Evolutionary conservation across 208 protist species (phyloP), one percentile per base, ranked within the genome.

Genomic region (Crithidia acanthocephali): DNA sequence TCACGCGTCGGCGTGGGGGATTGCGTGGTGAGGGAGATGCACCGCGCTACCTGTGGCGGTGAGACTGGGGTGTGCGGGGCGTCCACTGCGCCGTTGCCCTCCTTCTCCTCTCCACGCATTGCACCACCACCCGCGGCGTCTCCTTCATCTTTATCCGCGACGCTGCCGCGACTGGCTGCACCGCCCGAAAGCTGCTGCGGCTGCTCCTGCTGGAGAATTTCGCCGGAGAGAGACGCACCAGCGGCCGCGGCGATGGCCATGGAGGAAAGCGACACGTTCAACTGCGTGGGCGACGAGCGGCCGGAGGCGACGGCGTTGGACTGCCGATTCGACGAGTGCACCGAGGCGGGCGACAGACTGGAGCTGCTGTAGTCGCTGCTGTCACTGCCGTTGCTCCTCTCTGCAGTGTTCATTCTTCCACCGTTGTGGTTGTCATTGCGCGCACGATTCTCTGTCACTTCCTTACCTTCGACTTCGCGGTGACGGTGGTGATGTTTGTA

Each of bases 291-390:
- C 22, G 62, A 68, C 2, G 62, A 58, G 62, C 62, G n/a, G n/a
- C 62, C 62, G 13, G 62, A 68, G 4, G 47, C 50, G 62, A 68
- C 20, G 18, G 62, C 62, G 35, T 68, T 68, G 15, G 33, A 56
- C 35, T 25, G 30, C 22, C 48, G 62, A n/a, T 56, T 48, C 2
- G 62, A 68, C 15, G 62, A 68, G 33, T 58, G 62, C 50, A 42
- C 62, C n/a, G 62, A 68, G 23, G 47, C 62, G 10, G 62, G 48
- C 13, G 62, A 68, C 4, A 68, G 62, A 13, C 44, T 58, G 28
- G 62, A 68, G 48, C 18, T 48, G 15, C 44, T 30, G 48, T 42
- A 20, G 15, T 63, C 57, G 35, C n/a, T 20, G 9, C 22, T 20
- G 50, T 6, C 45, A 2, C 33, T 42, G 18, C 7, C 28, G 23